Percentiles rank a stretch among this genome's conserved stretches.
These are phyloP conservation scores for Cyclotella choctawhatcheeana DNA, from an alignment of 108 stramenopile genomes.

Conservation along the genomic window DNA sequence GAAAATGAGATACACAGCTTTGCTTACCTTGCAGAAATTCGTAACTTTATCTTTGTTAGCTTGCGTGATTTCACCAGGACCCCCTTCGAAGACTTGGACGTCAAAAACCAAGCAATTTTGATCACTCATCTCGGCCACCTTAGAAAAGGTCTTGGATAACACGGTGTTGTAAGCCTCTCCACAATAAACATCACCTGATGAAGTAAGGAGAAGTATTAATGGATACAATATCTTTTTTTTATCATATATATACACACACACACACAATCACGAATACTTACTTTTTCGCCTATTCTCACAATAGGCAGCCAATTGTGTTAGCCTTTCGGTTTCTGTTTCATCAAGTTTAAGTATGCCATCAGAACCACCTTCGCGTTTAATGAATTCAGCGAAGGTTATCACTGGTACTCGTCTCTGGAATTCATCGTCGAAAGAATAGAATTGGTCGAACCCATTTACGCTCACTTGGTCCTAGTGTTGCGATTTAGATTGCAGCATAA, in stretches of 20 bases:
- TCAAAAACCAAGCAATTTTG: constrained; percentile 77
- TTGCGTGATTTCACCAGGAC: constrained; percentile 9
- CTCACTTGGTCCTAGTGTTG: constrained; percentile 49
- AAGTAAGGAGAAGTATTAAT: not conserved
- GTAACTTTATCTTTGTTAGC: constrained; percentile 8
- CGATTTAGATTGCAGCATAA: not conserved
- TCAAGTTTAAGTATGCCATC: constrained; percentile 44
- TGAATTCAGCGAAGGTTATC: constrained; percentile 48
- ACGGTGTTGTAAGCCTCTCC: constrained; percentile 40
- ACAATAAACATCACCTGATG: constrained; percentile 43
- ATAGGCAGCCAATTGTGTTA: constrained; percentile 43
- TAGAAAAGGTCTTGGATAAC: constrained; percentile 4
- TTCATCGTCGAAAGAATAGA: constrained; percentile 72
- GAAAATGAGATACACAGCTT: too few species aligned
- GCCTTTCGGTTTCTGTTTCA: constrained; percentile 15
- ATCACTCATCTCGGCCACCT: constrained; percentile 27
- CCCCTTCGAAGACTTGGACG: constrained; percentile 45
- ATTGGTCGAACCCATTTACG: constrained; percentile 78
- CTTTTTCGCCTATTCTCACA: constrained; percentile 62
- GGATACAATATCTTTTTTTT: not conserved
- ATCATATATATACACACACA: too few species aligned
- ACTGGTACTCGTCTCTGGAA: constrained; percentile 61
- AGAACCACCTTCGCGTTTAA: constrained; percentile 51
- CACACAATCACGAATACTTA: constrained; percentile 17
- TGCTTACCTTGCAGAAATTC: constrained; percentile 47